Base-by-base conservation (phyloP, 805 yeast species). In the Nakazawaea laoshanensis region DNA sequence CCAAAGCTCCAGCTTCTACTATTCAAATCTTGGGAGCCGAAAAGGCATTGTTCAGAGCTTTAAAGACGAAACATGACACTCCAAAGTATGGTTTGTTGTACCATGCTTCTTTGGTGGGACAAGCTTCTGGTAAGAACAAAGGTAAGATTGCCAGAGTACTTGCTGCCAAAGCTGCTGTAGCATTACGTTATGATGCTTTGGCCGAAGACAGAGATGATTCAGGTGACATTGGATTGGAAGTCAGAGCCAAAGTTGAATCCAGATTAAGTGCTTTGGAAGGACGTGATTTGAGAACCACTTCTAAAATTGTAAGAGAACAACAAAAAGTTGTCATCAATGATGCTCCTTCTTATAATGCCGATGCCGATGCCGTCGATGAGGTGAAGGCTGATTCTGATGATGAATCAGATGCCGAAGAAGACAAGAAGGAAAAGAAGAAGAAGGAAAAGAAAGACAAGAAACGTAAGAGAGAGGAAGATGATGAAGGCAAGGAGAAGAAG, bases 1-100 rank as follows among this genome's bases (percentile, higher is more conserved):
- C 98, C 46, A 92, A 92, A 68, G 94, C 96, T 31, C 97, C 98
- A 47, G 97, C 98, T 42, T 92, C 98, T 15, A 92, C 98, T 37
- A 81, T 92, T 44, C 98, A 92, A 71, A 89, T 92, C 47, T 73
- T 92, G 57, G 98, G 98, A 61, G 97, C 98, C 44, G 98, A 92
- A 68, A 92, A 92, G 75, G 98, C 98, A 27, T 70, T 92, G 41
- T 92, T 92, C 75, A 81, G 98, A 69, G 98, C 98, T 42, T 77
- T 92, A 54, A 92, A 92, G 72, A 92, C 98, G 39, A 92, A 92
- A 65, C 96, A 88, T 52, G 95, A 92, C 61, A 92, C 98, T 42
- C 98, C 98, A 55, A 92, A 92, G 63, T 92, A 92, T 56, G 98
- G 98, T 68, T 70, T 92, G 51, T 70, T 92, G 48, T 92, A 92